Evolutionary conservation across 2,329 filamentous ascomycete species (phyloP).

Genomic region (Fulvia fulva): DNA sequence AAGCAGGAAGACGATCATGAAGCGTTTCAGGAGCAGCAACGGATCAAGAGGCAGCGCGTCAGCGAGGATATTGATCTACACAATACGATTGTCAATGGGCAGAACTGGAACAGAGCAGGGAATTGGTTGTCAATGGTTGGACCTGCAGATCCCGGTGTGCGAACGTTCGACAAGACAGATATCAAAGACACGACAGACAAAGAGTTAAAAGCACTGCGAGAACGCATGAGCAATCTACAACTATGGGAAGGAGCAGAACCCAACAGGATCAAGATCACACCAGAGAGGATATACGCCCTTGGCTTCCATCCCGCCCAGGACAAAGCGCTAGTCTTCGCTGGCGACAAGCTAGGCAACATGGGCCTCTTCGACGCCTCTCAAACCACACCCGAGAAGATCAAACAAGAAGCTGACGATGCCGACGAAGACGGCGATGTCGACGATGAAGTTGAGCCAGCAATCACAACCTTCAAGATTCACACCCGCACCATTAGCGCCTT

Average conservation of each 20-base stretch:
- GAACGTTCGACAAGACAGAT: conserved; percentile 84
- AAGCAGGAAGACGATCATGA: conserved; percentile 64
- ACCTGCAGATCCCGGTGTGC: conserved; percentile 72
- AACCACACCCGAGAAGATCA: conserved; percentile 43
- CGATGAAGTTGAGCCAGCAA: conserved; percentile 66
- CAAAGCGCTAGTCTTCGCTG: conserved; percentile 86
- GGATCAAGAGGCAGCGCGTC: conserved; percentile 61
- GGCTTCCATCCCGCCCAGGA: conserved; percentile 82
- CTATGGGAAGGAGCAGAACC: conserved; percentile 83
- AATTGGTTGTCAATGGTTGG: conserved; percentile 65
- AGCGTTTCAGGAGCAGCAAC: conserved; percentile 53
- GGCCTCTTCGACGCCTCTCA: conserved; percentile 90
- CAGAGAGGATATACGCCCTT: conserved; percentile 80
- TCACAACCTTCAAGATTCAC: conserved; percentile 87
- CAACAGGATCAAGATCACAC: conserved; percentile 84
- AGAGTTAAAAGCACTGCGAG: conserved; percentile 66
- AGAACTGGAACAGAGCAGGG: conserved; percentile 62
- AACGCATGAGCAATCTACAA: conserved; percentile 71
- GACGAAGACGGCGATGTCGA: conserved; percentile 67
- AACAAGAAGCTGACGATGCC: conserved; percentile 51
- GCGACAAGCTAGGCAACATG: conserved; percentile 87
- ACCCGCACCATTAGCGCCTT: conserved; percentile 84
- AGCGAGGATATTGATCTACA: conserved; percentile 66
- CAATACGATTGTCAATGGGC: conserved; percentile 75
- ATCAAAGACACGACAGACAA: conserved; percentile 74